These are phyloP conservation scores for Castanospermum australe DNA, from an alignment of 306 rosid species.

Conservation along the genomic window DNA sequence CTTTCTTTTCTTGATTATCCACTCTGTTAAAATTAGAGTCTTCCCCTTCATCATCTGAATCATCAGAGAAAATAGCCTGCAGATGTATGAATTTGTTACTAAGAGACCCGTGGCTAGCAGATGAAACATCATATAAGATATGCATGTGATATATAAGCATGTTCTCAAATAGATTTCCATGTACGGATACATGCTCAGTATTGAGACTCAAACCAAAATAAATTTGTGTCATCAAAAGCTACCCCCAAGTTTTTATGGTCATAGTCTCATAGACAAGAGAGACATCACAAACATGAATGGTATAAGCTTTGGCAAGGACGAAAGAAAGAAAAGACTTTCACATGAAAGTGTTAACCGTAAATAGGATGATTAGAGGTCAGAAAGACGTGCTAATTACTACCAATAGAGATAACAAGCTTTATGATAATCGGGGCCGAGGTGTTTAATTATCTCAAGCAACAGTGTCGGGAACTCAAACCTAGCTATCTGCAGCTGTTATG, in stretches of 20 bases:
- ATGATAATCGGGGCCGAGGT: not conserved
- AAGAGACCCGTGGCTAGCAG: not conserved
- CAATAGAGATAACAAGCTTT: not conserved
- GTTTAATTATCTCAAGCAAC: not conserved
- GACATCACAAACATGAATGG: not conserved
- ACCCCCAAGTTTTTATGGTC: not conserved
- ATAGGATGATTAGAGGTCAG: not conserved
- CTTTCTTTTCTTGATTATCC: slow-evolving; percentile 79
- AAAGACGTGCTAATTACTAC: not conserved
- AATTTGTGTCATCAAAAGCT: slow-evolving; percentile 11
- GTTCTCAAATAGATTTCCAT: not conserved
- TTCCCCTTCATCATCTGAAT: slow-evolving; percentile 75
- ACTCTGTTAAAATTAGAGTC: slow-evolving; percentile 42
- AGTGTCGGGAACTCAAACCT: not conserved
- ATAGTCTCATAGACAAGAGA: not conserved
- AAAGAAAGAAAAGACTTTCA: slow-evolving; percentile 2
- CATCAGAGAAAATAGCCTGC: slow-evolving; percentile 98
- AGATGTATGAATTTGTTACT: slow-evolving; percentile 13
- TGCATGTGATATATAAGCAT: slow-evolving; percentile 5
- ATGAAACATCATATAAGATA: slow-evolving; percentile 20
- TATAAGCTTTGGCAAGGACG: slow-evolving; percentile 24
- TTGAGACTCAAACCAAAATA: slow-evolving; percentile 16
- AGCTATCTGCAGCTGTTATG: not conserved
- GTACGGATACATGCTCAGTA: not conserved
- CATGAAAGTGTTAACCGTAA: not conserved